Conservation (phyloP, 345 rosid species). For the Ceriops decandra region DNA sequence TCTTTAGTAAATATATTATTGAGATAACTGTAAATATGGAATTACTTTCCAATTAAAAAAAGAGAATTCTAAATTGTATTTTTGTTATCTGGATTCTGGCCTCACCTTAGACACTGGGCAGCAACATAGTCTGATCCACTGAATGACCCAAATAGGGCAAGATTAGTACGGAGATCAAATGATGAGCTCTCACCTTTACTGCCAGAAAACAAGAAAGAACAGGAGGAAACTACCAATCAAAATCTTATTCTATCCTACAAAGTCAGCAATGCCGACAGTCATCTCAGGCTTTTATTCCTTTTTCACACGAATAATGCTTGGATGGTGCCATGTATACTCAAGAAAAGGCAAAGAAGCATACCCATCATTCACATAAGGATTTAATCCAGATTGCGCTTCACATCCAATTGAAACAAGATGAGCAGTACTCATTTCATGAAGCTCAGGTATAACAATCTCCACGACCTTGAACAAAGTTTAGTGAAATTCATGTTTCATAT, state of each 20-base stretch:
- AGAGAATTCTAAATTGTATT: too few species aligned
- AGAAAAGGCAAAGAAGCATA: slow-evolving; percentile 26
- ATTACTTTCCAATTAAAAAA: too few species aligned
- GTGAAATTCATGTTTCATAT: slow-evolving; percentile 5
- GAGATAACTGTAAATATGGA: too few species aligned
- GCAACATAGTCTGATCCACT: slow-evolving; percentile 70
- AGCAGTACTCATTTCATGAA: slow-evolving; percentile 75
- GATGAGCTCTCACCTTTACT: slow-evolving; percentile 59
- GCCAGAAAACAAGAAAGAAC: slow-evolving; percentile 19
- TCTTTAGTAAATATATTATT: too few species aligned
- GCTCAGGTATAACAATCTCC: slow-evolving; percentile 82
- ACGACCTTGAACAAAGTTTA: slow-evolving; percentile 39
- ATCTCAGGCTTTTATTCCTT: background rate
- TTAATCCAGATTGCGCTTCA: slow-evolving; percentile 35
- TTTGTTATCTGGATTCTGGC: background rate
- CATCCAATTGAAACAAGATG: slow-evolving; percentile 77
- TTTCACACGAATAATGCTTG: background rate
- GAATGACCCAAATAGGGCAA: slow-evolving; percentile 71
- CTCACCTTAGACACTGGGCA: slow-evolving; percentile 71
- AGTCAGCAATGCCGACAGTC: background rate
- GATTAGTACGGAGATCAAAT: slow-evolving; percentile 62
- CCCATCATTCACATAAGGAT: slow-evolving; percentile 68
- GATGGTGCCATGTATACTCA: background rate
- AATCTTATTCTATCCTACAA: background rate
- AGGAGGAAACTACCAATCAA: slow-evolving; percentile 13